phyloP scores from a whole-genome alignment of 2,329 filamentous ascomycete genomes.

The Cladorrhinum sp. region DNA sequence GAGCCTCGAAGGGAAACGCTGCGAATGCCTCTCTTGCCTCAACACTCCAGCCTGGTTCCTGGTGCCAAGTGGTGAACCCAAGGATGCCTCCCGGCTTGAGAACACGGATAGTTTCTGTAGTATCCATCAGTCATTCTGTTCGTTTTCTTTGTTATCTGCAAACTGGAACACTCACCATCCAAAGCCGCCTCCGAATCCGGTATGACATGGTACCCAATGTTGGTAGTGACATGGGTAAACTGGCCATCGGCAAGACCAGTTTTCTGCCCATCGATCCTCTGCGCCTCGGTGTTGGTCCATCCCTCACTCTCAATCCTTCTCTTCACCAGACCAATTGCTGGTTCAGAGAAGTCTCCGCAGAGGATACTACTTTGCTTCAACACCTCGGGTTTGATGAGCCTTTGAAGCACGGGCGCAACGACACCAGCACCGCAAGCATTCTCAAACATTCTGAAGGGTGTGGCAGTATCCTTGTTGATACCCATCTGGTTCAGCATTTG shows the following conservation, averaged over 20 bases:
- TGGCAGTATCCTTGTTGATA: conserved; percentile 24
- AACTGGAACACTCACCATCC: conserved; percentile 21
- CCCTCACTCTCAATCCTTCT: conserved; percentile 38
- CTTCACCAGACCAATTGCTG: conserved; percentile 41
- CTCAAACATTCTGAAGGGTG: conserved; percentile 45
- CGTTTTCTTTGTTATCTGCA: background rate
- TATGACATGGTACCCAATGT: conserved; percentile 30
- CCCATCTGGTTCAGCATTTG: conserved; percentile 34
- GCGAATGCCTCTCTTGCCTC: conserved; percentile 40
- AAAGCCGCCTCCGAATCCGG: conserved; percentile 29
- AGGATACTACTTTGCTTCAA: conserved; percentile 45
- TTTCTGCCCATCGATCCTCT: conserved; percentile 43
- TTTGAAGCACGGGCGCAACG: conserved; percentile 45
- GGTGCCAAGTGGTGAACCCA: conserved; percentile 47
- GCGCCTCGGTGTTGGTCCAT: conserved; percentile 46
- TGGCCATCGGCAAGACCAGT: conserved; percentile 21
- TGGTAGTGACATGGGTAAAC: conserved; percentile 30
- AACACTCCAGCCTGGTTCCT: conserved; percentile 35
- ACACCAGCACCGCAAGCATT: conserved; percentile 53
- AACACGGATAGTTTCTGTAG: conserved; percentile 55
- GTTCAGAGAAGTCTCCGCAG: conserved; percentile 47
- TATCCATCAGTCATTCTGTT: background rate
- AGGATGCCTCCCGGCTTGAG: conserved; percentile 58
- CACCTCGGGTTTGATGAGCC: conserved; percentile 36
- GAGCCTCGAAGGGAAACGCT: conserved; percentile 40